Evolutionary conservation across 2,329 filamentous ascomycete species (phyloP), one percentile per base, ranked within the genome.

Genomic region (Xylaria sp.): DNA sequence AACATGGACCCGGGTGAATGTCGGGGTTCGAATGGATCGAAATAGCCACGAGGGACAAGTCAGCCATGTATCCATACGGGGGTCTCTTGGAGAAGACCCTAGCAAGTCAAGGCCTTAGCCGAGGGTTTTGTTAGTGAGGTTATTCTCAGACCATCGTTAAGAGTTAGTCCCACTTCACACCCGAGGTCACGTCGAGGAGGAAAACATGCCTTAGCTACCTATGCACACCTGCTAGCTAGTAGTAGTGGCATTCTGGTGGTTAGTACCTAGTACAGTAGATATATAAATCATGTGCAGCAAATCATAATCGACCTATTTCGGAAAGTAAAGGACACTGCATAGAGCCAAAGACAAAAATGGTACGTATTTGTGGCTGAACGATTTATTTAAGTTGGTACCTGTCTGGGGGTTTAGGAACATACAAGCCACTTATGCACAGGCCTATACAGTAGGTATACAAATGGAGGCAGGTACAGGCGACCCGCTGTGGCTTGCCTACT

Each of bases 1-100:
- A 63, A 66, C 43, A 48, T 57, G 52, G 56, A 59, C 57, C 63
- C 56, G 58, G 62, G 62, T 66, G 57, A 64, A 64, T 69, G 36
- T 71, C 69, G 66, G 69, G 15, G 36, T 64, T 51, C 62, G 28
- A 31, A 57, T 65, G 13, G 64, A 31, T 62, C 41, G 39, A 62
- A 60, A 62, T 59, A 39, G 52, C 52, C 58, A 68, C 54, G 48
- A 59, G 52, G 54, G 13, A 62, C 54, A 31, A 58, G 31, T 59
- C 41, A 57, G 25, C 7, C 12, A 52, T 41, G 9, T 23, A 51
- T 28, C 23, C 28, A 20, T 25, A 61, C 41, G 52, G 39, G 46
- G 39, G 43, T 15, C 28, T 55, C 41, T 36, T 12, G 28, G 43
- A 28, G n/a, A 13, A 43, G 23, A 62, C 12, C 15, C 7, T 31